Evolutionary conservation across 2,329 filamentous ascomycete species (phyloP).

Genomic region (Nigrospora sphaerica): DNA sequence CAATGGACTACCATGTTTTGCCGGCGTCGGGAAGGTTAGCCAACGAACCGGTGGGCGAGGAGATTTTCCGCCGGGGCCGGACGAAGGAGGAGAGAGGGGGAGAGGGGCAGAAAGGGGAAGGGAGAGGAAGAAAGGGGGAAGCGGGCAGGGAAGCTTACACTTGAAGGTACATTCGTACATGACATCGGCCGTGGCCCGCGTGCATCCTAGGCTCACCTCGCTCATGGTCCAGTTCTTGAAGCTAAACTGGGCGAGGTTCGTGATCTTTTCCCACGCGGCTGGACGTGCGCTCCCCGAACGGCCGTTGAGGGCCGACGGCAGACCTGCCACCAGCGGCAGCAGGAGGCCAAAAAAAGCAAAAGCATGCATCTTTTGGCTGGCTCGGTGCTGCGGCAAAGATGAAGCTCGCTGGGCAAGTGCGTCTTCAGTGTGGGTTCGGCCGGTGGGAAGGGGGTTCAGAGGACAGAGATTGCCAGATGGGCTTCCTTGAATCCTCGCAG

Average conservation of each 20-base stretch:
- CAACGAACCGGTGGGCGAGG: background rate
- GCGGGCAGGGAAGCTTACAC: slow-evolving; percentile 2
- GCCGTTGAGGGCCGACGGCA: background rate
- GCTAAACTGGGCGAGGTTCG: slow-evolving; percentile 3
- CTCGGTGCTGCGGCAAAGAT: too few species aligned
- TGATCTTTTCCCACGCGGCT: background rate
- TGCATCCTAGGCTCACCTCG: slow-evolving; percentile 2
- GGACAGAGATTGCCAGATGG: too few species aligned
- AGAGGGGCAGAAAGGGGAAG: too few species aligned
- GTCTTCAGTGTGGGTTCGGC: too few species aligned
- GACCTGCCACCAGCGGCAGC: slow-evolving; percentile 1
- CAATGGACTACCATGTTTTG: background rate
- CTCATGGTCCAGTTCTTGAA: slow-evolving; percentile 1
- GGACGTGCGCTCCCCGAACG: background rate
- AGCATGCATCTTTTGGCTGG: background rate
- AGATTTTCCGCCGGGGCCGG: too few species aligned
- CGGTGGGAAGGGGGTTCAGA: too few species aligned
- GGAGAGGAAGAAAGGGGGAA: too few species aligned
- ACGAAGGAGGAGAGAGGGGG: background rate
- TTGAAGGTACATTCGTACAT: slow-evolving; percentile 3
- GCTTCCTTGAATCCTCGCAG: too few species aligned
- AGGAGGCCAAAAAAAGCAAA: background rate
- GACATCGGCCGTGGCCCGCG: background rate
- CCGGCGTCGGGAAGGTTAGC: background rate
- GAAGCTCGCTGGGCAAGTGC: too few species aligned